Evolutionary conservation across 306 rosid genomes (phyloP).

Genomic region (Senna tora): DNA sequence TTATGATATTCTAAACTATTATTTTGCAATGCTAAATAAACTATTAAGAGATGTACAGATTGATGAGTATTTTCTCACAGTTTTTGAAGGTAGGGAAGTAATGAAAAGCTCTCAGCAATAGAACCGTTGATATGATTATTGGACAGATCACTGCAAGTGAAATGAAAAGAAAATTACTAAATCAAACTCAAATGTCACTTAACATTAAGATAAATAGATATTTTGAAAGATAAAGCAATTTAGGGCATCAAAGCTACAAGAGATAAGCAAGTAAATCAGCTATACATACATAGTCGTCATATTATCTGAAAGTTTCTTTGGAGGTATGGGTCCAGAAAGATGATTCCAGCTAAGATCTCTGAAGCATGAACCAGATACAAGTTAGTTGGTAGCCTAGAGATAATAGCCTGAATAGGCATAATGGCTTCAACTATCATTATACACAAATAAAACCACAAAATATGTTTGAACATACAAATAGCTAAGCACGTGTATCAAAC

Average conservation of each 20-base stretch:
- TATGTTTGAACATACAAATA: slow-evolving; percentile 69
- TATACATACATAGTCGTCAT: slow-evolving; percentile 77
- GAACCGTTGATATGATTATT: slow-evolving; percentile 70
- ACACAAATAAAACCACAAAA: slow-evolving; percentile 26
- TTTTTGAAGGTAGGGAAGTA: slow-evolving; percentile 70
- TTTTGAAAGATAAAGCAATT: slow-evolving; percentile 29
- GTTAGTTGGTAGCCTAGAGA: slow-evolving; percentile 28
- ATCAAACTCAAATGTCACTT: slow-evolving; percentile 28
- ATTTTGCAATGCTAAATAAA: slow-evolving; percentile 8
- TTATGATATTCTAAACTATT: slow-evolving; percentile 20
- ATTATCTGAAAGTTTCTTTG: slow-evolving; percentile 56
- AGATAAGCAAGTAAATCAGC: slow-evolving; percentile 11
- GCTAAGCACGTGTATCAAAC: slow-evolving; percentile 54
- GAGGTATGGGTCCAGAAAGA: slow-evolving; percentile 65
- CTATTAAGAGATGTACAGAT: slow-evolving; percentile 22
- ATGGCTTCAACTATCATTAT: slow-evolving; percentile 2
- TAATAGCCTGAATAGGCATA: slow-evolving; percentile 26
- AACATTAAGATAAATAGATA: slow-evolving; percentile 19
- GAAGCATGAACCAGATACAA: slow-evolving; percentile 41
- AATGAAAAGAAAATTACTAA: slow-evolving; percentile 16
- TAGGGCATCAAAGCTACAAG: slow-evolving; percentile 18
- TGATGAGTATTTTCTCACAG: slow-evolving; percentile 58
- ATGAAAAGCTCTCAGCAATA: slow-evolving; percentile 53
- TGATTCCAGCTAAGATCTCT: slow-evolving; percentile 89
- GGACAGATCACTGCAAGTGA: slow-evolving; percentile 72